Conservation (phyloP, 75 land plant species). For the Cryptomeria japonica region DNA sequence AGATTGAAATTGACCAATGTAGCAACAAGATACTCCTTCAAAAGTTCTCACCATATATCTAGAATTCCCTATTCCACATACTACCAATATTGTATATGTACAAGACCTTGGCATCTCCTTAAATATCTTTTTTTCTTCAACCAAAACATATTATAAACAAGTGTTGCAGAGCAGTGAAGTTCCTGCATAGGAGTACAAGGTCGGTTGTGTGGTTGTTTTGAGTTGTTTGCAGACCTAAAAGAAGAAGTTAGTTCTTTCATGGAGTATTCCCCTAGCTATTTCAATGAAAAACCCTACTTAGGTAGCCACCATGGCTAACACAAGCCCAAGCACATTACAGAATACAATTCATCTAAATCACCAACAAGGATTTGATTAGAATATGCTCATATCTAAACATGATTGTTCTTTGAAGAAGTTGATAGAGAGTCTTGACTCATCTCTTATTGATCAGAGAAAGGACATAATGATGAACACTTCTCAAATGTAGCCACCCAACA, state of each 20-base stretch:
- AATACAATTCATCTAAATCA: neutral
- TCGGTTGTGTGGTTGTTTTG: too few relatives aligned
- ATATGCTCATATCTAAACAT: neutral
- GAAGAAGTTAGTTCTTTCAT: neutral
- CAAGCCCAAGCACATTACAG: neutral
- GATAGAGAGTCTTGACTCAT: neutral
- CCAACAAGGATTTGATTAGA: neutral
- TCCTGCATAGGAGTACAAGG: too few relatives aligned
- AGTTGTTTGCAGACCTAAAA: too few relatives aligned
- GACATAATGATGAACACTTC: neutral
- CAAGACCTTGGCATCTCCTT: slow-evolving; percentile 50
- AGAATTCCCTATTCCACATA: slow-evolving; percentile 43
- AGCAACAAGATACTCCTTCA: slow-evolving; percentile 33
- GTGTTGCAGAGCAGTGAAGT: too few relatives aligned
- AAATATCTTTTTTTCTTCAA: slow-evolving; percentile 26
- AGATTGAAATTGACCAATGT: slow-evolving; percentile 18
- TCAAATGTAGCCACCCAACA: neutral
- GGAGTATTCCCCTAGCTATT: neutral
- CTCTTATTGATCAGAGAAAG: neutral
- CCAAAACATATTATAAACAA: neutral
- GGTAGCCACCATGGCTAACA: neutral
- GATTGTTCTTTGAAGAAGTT: neutral
- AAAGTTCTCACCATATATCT: slow-evolving; percentile 16
- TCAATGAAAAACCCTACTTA: neutral
- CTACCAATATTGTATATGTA: slow-evolving; percentile 58